Conservation (phyloP, 2,329 filamentous ascomycete species). For the Elsinoe perseae region DNA sequence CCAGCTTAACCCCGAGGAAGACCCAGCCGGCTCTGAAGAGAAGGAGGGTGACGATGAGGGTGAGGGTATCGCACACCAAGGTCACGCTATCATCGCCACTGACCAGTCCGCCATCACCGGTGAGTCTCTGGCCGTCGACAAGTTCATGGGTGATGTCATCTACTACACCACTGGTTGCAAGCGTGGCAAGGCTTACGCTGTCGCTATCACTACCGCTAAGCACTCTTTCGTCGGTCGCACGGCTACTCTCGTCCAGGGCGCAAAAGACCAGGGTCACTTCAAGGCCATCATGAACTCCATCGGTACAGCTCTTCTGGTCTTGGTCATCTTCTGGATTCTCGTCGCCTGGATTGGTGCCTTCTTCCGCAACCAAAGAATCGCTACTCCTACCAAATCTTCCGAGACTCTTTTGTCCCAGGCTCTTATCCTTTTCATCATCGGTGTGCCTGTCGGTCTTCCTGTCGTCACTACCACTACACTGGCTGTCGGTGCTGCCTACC, state of each 20-base stretch:
- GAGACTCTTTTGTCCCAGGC: slow-evolving; percentile 61
- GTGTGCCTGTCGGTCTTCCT: slow-evolving; percentile 71
- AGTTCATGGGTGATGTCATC: slow-evolving; percentile 67
- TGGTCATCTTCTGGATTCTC: slow-evolving; percentile 72
- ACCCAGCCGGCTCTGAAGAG: slow-evolving; percentile 53
- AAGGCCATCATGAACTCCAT: slow-evolving; percentile 80
- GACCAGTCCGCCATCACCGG: slow-evolving; percentile 77
- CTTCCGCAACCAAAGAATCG: slow-evolving; percentile 62
- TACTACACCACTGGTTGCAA: slow-evolving; percentile 79
- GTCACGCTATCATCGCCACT: slow-evolving; percentile 60
- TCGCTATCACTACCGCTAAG: slow-evolving; percentile 59
- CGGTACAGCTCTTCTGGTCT: slow-evolving; percentile 62
- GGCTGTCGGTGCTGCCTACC: slow-evolving; percentile 68
- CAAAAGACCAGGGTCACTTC: slow-evolving; percentile 69
- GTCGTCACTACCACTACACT: slow-evolving; percentile 72
- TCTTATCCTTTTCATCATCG: slow-evolving; percentile 65
- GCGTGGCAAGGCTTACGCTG: slow-evolving; percentile 66
- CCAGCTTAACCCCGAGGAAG: slow-evolving; percentile 47
- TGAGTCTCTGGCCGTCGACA: slow-evolving; percentile 70
- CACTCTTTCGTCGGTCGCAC: slow-evolving; percentile 72
- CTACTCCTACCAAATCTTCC: slow-evolving; percentile 49
- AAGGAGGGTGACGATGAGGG: slow-evolving; percentile 54
- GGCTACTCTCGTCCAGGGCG: slow-evolving; percentile 64
- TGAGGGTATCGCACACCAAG: slow-evolving; percentile 53
- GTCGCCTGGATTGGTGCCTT: slow-evolving; percentile 70